Base-by-base conservation (phyloP, 2,329 filamentous ascomycete species). In the Neonectria hederae region DNA sequence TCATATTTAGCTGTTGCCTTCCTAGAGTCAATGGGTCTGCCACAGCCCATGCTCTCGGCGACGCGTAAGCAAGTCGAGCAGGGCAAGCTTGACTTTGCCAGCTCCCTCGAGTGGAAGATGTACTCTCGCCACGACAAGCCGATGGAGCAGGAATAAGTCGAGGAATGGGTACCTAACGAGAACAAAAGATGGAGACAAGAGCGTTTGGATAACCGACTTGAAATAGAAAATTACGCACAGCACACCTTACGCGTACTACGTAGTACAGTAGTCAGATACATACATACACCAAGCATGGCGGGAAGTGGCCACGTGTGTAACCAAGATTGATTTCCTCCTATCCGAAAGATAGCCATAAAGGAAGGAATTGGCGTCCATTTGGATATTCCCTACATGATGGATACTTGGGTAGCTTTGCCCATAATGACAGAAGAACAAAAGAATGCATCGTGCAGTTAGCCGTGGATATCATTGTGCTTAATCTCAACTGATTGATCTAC, bases 1-100 rank as follows among this genome's bases (percentile, higher is more conserved):
- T 30, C 28, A 8, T n/a, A n/a, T 21, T n/a, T 57, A 89, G 86
- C 86, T 58, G 84, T 89, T 53, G 73, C 79, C 24, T 90, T 87
- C 78, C 80, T 90, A 54, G 85, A 88, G 74, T 88, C 86, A 5
- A 90, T 90, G 88, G 88, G 88, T 54, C 79, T 90, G n/a, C 87
- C 88, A 0, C 82, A 85, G 72, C 85, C 86, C 24, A 86, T 89
- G 80, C 80, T 89, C 48, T 78, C 81, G 1, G 83, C 82, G 3
- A 90, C 87, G 2, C 80, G 88, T 56, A 84, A 85, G 66, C 84
- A 90, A 72, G 86, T 90, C 49, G 88, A 90, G 78, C 80, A 82
- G 71, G 85, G 86, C 54, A 87, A 87, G 76, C 78, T 90, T 32
- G 84, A 86, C 69, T 86, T 88, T 72, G 83, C 83, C 65, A 86